A percentile compares a stretch with the other conserved stretches of the same genome.
Conservation (phyloP, 345 rosid genomes). For the Hibiscus trionum region DNA sequence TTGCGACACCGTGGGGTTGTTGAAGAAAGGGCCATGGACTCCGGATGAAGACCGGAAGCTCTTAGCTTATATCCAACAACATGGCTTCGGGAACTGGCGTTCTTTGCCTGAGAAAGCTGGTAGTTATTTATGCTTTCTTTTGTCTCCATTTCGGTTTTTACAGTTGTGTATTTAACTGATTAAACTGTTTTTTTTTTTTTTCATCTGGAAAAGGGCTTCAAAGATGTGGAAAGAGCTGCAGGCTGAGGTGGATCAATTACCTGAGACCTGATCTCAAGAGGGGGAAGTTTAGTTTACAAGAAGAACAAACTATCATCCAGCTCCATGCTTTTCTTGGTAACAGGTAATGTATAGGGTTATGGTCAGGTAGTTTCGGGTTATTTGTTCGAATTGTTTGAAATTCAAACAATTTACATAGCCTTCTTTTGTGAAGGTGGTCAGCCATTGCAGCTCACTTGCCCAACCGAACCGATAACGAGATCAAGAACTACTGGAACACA, state of each 20-base stretch:
- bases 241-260: conserved; percentile 44
- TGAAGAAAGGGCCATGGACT: conserved; percentile 61
- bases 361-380: too few relatives aligned
- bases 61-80: conserved; percentile 35
- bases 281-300: conserved; percentile 9
- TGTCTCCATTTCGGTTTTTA: too few relatives aligned
- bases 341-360: conserved; percentile 12
- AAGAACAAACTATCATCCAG: conserved; percentile 41
- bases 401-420: not conserved
- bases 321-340: conserved; percentile 44
- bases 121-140: not conserved
- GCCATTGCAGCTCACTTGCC: conserved; percentile 45
- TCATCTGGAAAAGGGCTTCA: conserved; percentile 25
- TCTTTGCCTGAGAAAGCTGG: conserved; percentile 47
- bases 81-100: conserved; percentile 48
- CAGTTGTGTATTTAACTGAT: not conserved
- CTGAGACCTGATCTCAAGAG: conserved; percentile 38
- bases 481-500: conserved; percentile 56
- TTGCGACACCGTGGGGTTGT: not conserved
- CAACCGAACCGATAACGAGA: conserved; percentile 49
- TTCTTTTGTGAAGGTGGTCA: conserved; percentile 36
- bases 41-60: conserved; percentile 55
- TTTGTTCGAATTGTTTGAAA: too few relatives aligned
- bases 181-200: too few relatives aligned
- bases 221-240: conserved; percentile 50